Evolutionary conservation across 2,329 filamentous ascomycete genomes (phyloP), one percentile per base, ranked within the genome.

Genomic region (Fusarium camptoceras): DNA sequence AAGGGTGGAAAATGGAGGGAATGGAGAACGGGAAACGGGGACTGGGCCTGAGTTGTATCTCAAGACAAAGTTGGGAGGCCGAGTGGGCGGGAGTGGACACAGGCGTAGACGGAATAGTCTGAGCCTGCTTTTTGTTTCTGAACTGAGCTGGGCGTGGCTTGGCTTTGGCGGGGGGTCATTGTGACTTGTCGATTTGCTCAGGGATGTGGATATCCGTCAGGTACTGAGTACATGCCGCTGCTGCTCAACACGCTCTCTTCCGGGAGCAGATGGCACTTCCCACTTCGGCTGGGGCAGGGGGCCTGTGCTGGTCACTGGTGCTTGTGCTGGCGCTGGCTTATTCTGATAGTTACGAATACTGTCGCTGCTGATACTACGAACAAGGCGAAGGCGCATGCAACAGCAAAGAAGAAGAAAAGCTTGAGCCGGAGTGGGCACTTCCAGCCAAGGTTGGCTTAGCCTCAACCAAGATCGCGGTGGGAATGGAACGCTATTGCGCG

Each of bases 21-120:
- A 71, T 71, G 68, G 59, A 58, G 73, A 71, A 73, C 63, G 64
- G 62, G 68, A 64, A 68, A 74, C 57, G 70, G 73, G 73, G 71
- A 70, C 68, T 64, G 63, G 73, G 64, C 65, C 66, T 66, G 55
- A 75, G 71, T 73, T 76, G 73, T 75, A 76, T 75, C 72, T 76
- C 71, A 65, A 71, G 65, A 73, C 73, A 66, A 72, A 67, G 70
- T 68, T 70, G 71, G 73, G 69, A 73, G 66, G 49, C 70, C 50
- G 64, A 69, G 68, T 55, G 62, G 60, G 61, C 37, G 61, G 57
- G 63, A 61, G 64, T 70, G 72, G 72, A 54, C 59, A 72, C 70
- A 71, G 65, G 71, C 64, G 68, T 73, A 66, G 72, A 73, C 68
- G 63, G 58, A 70, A 59, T 43, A 70, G 66, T 53, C 66, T 70